Evolutionary conservation across 2,329 filamentous ascomycete genomes (phyloP), one percentile per base, ranked within the genome.

Genomic region (Dactylonectria estremocensis): DNA sequence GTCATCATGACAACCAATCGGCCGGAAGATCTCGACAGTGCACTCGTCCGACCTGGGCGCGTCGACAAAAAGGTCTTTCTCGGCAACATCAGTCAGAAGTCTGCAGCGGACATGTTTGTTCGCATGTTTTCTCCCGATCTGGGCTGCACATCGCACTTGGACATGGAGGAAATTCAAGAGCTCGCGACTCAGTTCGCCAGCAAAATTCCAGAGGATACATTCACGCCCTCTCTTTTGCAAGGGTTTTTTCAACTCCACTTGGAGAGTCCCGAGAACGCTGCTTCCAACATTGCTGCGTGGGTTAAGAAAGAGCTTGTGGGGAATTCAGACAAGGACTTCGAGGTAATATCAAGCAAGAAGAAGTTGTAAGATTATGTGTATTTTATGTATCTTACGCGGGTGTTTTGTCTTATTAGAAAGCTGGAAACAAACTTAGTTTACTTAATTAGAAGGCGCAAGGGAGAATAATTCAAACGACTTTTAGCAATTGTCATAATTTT

Each of bases 1-100:
- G 85, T 94, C 18, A 88, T 94, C 76, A 93, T 94, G 91, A 94
- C 91, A 0, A 92, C 91, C 31, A 94, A 93, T 73, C 85, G 87
- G 56, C 86, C 87, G 0, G 89, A 93, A 56, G 86, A 88, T 58
- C 85, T 93, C 0, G 91, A 93, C 73, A 80, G 84, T 2, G 91
- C 91, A 0, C 82, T 94, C 0, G 83, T 92, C 10, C 84, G 91
- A 0, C 91, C 91, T 0, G 92, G 91, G 0, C 84, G 91, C 2
- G 88, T 94, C 1, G 91, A 94, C 72, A 85, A 88, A 78, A 88
- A 87, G 66, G 86, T 93, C 9, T 78, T 83, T 14, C 89, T 94
- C 57, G 83, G 82, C 33, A 81, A 84, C 68, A 85, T 87, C 33
- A 83, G 81, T 49, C 79, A 70, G n/a, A 71, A 76, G 37, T 84